Evolutionary conservation across 2,329 filamentous ascomycete genomes (phyloP), one percentile per base, ranked within the genome.

Genomic region (Venturia nashicola): DNA sequence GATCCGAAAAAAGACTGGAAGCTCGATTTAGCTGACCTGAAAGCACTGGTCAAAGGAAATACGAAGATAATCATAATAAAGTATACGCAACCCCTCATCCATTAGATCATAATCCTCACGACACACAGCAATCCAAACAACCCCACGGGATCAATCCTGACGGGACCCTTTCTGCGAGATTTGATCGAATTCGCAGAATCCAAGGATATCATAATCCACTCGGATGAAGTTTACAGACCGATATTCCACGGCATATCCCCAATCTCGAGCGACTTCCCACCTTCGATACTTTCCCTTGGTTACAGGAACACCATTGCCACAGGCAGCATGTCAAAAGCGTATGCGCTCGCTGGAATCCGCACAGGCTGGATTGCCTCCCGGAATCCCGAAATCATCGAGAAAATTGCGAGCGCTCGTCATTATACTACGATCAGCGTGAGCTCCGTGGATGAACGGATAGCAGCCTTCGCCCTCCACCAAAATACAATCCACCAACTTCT

Each of bases 401-500:
- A 80, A 16, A 80, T 89, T 66, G 84, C 86, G 12, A 75, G 78
- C 16, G 86, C 86, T 1, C 80, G 90, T 48, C 87, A 94, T 73
- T 95, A 94, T 77, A 95, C 90, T 3, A 91, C 89, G 34, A 95
- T 95, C 69, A 89, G 87, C 46, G 90, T 95, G 0, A 89, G 88
- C n/a, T 85, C 87, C 70, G 77, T 96, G 7, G 90, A 95, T 72
- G 90, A 96, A 72, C 82, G 83, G 61, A 80, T 96, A 12, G 91
- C 90, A 2, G 82, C 83, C 36, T 93, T 86, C 70, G 91, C 91
- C 0, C 77, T 96, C 8, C 83, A 83, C 12, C 76, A 82, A 1
- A 76, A 79, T 42, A 86, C 87, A 23, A 82, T 91, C n/a, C 79
- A 87, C 67, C 77, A 75, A 12, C 75, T 91, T 2, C 77, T 90